Conservation (phyloP, 768 basidiomycete genomes). For the Nidula microcarpa region DNA sequence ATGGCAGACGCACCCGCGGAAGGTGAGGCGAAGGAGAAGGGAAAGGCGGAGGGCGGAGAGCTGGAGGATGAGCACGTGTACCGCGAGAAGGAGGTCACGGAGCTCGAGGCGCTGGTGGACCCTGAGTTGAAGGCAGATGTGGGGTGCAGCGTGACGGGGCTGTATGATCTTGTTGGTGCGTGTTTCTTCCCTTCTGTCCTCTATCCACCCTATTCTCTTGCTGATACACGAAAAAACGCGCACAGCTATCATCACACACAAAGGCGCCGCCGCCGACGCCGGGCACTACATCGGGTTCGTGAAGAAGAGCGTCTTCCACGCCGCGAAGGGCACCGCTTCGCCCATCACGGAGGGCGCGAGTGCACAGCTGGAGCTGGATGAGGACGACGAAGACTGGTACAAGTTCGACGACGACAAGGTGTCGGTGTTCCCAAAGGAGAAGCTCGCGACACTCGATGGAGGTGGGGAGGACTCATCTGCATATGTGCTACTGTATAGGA, state of each 20-base stretch:
- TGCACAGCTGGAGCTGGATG: slow-evolving; percentile 33
- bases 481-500: slow-evolving; percentile 85
- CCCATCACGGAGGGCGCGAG: slow-evolving; percentile 11
- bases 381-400: slow-evolving; percentile 85
- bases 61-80: slow-evolving; percentile 65
- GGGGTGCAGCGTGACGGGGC: slow-evolving; percentile 72
- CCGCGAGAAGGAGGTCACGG: slow-evolving; percentile 55
- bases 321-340: slow-evolving; percentile 20
- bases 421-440: slow-evolving; percentile 80
- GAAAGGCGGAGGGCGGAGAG: slow-evolving; percentile 33
- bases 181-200: slow-evolving; percentile 5
- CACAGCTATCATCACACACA: slow-evolving; percentile 92
- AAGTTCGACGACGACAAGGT: slow-evolving; percentile 98
- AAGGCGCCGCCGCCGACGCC: slow-evolving; percentile 90
- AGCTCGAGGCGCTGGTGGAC: slow-evolving; percentile 63
- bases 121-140: slow-evolving; percentile 61
- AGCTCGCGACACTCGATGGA: slow-evolving; percentile 80
- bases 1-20: too few species aligned
- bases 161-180: slow-evolving; percentile 92
- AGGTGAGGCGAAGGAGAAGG: too few species aligned
- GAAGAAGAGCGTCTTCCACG: slow-evolving; percentile 70
- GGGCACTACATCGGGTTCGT: slow-evolving; percentile 96
- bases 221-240: neutral
- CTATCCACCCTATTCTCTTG: too few species aligned
- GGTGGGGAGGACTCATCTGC: slow-evolving; percentile 90